A percentile compares a stretch with the other conserved stretches of the same genome.
These are phyloP conservation scores for Coniochaeta ligniaria DNA, from an alignment of 2,329 filamentous ascomycete species.

Conservation along the genomic window DNA sequence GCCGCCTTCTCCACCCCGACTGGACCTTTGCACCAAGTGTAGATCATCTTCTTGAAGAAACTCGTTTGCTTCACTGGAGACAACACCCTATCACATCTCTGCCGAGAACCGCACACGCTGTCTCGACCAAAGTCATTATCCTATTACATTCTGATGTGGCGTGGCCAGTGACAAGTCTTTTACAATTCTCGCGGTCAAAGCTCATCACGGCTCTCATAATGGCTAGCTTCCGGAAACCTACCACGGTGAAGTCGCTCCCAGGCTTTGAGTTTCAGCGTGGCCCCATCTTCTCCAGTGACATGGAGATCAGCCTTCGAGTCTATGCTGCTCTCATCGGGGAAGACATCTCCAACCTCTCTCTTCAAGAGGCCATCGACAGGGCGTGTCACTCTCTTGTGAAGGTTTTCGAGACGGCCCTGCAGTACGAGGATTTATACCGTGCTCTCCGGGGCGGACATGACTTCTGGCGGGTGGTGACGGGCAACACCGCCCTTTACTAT, in stretches of 20 bases:
- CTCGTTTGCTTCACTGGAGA: no score
- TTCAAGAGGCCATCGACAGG: background rate
- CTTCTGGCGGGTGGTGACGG: background rate
- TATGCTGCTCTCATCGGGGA: background rate
- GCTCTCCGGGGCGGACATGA: background rate
- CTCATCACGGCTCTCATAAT: no score
- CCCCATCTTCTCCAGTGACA: background rate
- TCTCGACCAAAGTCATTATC: no score
- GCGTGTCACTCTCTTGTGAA: background rate
- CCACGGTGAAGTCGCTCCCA: background rate
- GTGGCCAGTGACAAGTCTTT: no score
- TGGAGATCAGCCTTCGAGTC: background rate
- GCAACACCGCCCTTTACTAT: background rate
- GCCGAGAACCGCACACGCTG: no score
- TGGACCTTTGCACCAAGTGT: no score
- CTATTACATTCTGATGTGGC: no score
- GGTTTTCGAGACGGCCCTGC: background rate
- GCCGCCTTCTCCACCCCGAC: no score
- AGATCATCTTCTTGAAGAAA: no score
- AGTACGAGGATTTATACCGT: background rate
- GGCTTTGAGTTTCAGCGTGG: background rate
- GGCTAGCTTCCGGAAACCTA: background rate
- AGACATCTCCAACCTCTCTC: background rate
- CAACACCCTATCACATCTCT: no score
- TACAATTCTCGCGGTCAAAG: no score